Evolutionary conservation across 129 eudicot species (phyloP), one percentile per base, ranked within the genome.

Genomic region (Chrysanthemum lavandulifolium): DNA sequence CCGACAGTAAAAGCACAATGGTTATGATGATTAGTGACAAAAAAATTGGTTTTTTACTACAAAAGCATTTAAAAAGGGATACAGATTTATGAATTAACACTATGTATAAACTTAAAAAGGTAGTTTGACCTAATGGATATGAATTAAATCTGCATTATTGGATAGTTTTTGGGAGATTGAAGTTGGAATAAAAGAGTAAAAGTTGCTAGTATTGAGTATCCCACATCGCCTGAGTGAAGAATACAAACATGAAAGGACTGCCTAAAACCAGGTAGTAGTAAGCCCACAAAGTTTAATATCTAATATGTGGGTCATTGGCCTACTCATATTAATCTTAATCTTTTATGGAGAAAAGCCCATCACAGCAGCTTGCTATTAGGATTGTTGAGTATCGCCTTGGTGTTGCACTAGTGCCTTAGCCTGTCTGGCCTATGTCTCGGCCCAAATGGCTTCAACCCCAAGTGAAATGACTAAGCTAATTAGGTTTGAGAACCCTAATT

Each of bases 221-320:
- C 76, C 76, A 72, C 68, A 72, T 59, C 8, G 48, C 25, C 13
- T 23, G 48, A 72, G 27, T 72, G 16, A 72, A 59, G 48, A 48
- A 73, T 47, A 72, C 31, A 61, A 10, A 49, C 16, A 14, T 47
- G 58, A 47, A 45, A 57, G 6, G 43, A 47, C 57, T 13, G 48
- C 27, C 48, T 72, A 71, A 1, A 71, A 40, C 1, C 56, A 57
- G 8, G 45, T 6, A 40, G 45, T 40, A 40, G 10, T 40, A 40
- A 40, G 9, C 45, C 1, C 45, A 40, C 45, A 40, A 61, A 73
- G 70, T 73, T 73, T 73, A 73, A 62, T 62, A 73, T 73, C 70
- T 73, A 69, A 73, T 73, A 62, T 13, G 78, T 74, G 78, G 11
- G 64, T 21, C 78, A 74, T 74, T n/a, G 78, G 43, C 64, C 10